phyloP scores from a whole-genome alignment of 1,139 yeast genomes.

The Debaryomycetaceae sp. region DNA sequence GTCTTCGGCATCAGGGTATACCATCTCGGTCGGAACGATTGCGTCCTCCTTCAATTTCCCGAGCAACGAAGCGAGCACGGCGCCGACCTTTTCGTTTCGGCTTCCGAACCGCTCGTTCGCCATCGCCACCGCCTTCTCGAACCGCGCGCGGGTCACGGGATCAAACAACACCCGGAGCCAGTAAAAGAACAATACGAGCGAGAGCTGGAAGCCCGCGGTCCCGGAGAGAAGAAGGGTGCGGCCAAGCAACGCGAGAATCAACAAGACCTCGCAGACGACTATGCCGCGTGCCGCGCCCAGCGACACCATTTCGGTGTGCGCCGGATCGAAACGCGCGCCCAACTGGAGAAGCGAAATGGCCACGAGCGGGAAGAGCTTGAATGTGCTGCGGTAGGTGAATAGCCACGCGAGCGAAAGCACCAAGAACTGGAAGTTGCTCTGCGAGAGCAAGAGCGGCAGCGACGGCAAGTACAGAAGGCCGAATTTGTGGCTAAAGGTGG shows the following conservation, averaged over 20 bases:
- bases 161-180: conserved; percentile 59
- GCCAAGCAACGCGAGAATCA: conserved; percentile 39
- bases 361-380: conserved; percentile 52
- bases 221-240: conserved; percentile 57
- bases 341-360: conserved; percentile 50
- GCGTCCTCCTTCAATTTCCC: background rate
- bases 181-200: conserved; percentile 44
- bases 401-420: conserved; percentile 48
- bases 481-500: conserved; percentile 49
- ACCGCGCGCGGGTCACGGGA: conserved; percentile 36
- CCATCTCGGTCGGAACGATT: no score
- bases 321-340: conserved; percentile 26
- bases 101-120: conserved; percentile 29
- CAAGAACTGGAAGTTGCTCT: conserved; percentile 60
- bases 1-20: no score
- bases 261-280: conserved; percentile 50
- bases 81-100: conserved; percentile 36
- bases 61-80: background rate
- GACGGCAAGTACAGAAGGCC: conserved; percentile 44
- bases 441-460: conserved; percentile 46
- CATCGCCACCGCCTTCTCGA: conserved; percentile 27
- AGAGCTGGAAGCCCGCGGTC: conserved; percentile 58
- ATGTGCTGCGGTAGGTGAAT: conserved; percentile 52
- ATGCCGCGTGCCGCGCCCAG: conserved; percentile 35
- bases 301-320: conserved; percentile 28